Percentiles rank a stretch among this genome's conserved stretches.
Evolutionary conservation across 495 filamentous ascomycete species (phyloP).

Genomic region (Xylaria curta): DNA sequence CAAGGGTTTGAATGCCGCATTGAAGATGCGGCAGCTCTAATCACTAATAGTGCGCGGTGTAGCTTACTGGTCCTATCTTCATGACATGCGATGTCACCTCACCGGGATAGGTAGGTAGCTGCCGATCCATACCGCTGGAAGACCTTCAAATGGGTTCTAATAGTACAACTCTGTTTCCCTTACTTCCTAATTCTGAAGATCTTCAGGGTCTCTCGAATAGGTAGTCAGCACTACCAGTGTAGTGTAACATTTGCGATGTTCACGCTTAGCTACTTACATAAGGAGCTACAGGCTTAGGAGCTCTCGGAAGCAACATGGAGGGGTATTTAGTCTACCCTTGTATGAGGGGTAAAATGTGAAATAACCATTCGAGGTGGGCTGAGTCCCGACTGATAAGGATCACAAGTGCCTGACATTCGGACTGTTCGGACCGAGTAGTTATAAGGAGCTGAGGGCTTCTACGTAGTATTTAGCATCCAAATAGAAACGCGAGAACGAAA

Average conservation of each 20-base stretch:
- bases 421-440: slow-evolving; percentile 14
- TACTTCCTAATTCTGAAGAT: not conserved
- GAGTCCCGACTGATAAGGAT: not conserved
- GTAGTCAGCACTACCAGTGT: not conserved
- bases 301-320: not conserved
- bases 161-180: not conserved
- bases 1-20: slow-evolving; percentile 18
- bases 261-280: not conserved
- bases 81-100: slow-evolving; percentile 15
- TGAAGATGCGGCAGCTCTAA: slow-evolving; percentile 7
- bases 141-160: not conserved
- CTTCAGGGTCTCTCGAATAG: slow-evolving; percentile 12
- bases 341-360: slow-evolving; percentile 21
- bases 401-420: not conserved
- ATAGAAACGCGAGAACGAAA: not conserved
- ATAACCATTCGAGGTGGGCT: slow-evolving; percentile 11
- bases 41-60: slow-evolving; percentile 15
- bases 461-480: not conserved
- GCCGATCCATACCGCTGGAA: not conserved
- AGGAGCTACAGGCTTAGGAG: slow-evolving; percentile 2
- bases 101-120: not conserved
- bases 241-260: not conserved
- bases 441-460: not conserved
- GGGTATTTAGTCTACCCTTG: not conserved
- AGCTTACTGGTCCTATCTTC: slow-evolving; percentile 19